These are phyloP conservation scores for Suhomyces yuchorum DNA, from an alignment of 1,139 yeast species.

Conservation along the genomic window DNA sequence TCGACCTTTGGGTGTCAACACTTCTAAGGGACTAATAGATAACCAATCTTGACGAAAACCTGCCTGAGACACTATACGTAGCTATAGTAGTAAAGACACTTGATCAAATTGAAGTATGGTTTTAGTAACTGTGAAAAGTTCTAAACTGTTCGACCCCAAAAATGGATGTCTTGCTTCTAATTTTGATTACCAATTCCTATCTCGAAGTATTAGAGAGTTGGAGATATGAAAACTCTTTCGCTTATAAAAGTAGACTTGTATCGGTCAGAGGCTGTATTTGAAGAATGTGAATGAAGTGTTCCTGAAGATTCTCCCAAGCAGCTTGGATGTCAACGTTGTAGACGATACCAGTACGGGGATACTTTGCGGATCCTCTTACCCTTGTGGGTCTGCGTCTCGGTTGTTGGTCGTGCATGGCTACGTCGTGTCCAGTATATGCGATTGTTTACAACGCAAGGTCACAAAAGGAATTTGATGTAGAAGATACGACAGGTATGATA, in stretches of 20 bases:
- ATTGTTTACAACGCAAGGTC: constrained; percentile 2
- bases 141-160: background rate
- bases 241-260: background rate
- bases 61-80: background rate
- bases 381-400: constrained; percentile 5
- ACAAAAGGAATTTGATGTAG: background rate
- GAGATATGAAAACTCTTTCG: background rate
- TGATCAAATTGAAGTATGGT: background rate
- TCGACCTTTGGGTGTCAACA: background rate
- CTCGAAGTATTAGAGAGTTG: background rate
- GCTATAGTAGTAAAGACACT: background rate
- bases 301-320: background rate
- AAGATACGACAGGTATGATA: background rate
- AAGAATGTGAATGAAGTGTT: background rate
- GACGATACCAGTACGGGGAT: constrained; percentile 2
- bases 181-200: background rate
- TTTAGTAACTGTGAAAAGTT: background rate
- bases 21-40: background rate
- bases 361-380: constrained; percentile 2
- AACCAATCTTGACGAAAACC: background rate
- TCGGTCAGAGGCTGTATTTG: background rate
- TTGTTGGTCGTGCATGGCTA: constrained; percentile 3
- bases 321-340: background rate
- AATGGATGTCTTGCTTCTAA: background rate
- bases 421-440: constrained; percentile 6